Conservation (phyloP, 441 rosid genomes). For the Croton laevigatus region DNA sequence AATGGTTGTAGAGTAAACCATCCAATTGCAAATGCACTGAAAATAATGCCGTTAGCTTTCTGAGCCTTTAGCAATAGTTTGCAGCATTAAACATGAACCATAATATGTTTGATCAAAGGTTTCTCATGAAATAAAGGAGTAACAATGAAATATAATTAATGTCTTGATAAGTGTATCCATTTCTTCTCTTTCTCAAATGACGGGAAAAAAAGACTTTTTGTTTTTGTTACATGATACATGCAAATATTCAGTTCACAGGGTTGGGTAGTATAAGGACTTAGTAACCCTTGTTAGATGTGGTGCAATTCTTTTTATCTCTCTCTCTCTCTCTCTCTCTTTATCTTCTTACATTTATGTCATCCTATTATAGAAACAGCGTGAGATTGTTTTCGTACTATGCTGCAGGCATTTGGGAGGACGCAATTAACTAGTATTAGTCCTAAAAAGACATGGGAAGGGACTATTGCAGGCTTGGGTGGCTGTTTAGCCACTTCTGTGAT, state of each 20-base stretch:
- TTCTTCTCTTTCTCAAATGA: no score
- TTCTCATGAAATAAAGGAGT: neutral
- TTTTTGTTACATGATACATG: neutral
- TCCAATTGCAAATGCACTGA: neutral
- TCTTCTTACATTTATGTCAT: neutral
- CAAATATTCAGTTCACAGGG: neutral
- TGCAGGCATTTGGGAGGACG: slow-evolving; percentile 87
- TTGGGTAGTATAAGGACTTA: neutral
- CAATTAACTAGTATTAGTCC: slow-evolving; percentile 84
- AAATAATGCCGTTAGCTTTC: neutral
- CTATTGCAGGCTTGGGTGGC: slow-evolving; percentile 77
- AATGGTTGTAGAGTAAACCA: no score
- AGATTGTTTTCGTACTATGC: slow-evolving; percentile 14
- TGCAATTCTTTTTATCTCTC: neutral
- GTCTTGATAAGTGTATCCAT: neutral
- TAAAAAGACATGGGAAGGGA: slow-evolving; percentile 97
- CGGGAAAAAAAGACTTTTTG: neutral
- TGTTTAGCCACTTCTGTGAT: slow-evolving; percentile 63
- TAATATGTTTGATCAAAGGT: neutral
- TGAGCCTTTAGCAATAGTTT: neutral
- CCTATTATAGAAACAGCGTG: slow-evolving; percentile 4
- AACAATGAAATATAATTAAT: neutral
- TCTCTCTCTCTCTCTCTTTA: neutral
- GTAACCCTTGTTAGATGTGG: neutral
- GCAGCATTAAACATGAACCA: neutral